Base-by-base conservation (phyloP, 495 filamentous ascomycete species). In the Aspergillus ostianus region DNA sequence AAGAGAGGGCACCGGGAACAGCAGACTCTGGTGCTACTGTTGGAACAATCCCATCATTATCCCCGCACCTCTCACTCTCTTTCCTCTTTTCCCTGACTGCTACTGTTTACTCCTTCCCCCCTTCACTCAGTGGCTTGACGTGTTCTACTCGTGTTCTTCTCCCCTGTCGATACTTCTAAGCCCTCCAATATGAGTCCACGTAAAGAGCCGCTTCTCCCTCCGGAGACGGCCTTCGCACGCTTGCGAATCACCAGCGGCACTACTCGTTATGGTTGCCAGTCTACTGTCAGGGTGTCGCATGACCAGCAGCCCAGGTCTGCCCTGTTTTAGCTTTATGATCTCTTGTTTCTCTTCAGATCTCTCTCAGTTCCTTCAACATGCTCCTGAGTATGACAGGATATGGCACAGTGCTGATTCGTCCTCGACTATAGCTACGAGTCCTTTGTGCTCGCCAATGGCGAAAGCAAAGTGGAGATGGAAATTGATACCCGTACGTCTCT, bases 401-500 rank as follows among this genome's bases (percentile, higher is more conserved):
- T 21, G 50, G 51, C 57, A 49, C 27, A 52, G 60, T 27, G 27
- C 60, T 64, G 53, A 71, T 63, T 61, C 30, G 60, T 30, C 44
- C 23, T 55, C 47, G 50, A 59, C 53, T 44, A 48, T 51, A 98
- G 94, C 58, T 95, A 94, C 74, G 94, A 98, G 75, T 82, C 93
- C 6, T 97, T 97, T 76, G 74, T 97, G 32, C 87, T 98, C 30
- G 82, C 70, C 7, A 88, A 90, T 17, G 92, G 88, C 59, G 93
- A 98, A 80, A 93, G 90, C 77, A 98, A 98, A 74, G 91, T 96
- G 51, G 87, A 88, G 45, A 88, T 90, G 75, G 85, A 87, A 67
- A 74, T 88, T 21, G 93, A 97, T 64, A 93, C 92, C 46, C 90
- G 93, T 93, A 80, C 77, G 89, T 77, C 4, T 41, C 45, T 50